Evolutionary conservation across 805 yeast species (phyloP), one percentile per base, ranked within the genome.

Genomic region (Wickerhamiella australiensis): DNA sequence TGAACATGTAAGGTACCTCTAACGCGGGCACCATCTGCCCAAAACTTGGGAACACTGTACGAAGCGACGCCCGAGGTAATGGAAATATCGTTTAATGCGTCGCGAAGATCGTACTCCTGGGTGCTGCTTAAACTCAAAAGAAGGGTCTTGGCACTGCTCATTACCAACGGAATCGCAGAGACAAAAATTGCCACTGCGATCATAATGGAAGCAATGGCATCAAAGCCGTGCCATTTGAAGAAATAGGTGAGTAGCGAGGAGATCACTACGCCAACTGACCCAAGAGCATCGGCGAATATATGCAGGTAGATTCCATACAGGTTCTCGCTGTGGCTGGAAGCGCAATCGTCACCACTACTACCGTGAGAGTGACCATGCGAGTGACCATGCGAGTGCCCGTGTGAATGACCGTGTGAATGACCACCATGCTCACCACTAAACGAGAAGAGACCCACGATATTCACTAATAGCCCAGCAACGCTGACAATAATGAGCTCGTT

Each of bases 281-380:
- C 99, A 37, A 92, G 68, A 0, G 97, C 88, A 59, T 92, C 99
- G 0, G 99, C 99, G 42, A 92, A 62, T 26, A 92, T 84, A 58
- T 92, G 99, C 42, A 92, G 68, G 59, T 92, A 92, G 4, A 92
- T 85, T 12, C 99, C 99, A 51, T 82, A 79, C 94, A 90, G 84
- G 63, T 90, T 90, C 38, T 76, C 80, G 56, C 77, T 75, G 31
- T 50, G 50, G 9, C 46, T 44, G 13, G 33, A 45, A 35, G 1
- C 23, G 7, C 26, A 20, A 6, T 46, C 37, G 13, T 23, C 23
- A 9, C 25, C 43, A 13, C 36, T 29, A 43, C 9, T 37, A 35
- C 36, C 48, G 17, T 54, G 54, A n/a, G 21, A 13, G 38, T 51
- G 52, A n/a, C 49, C 45, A 15, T 53, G 52, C n/a, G 45, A 21